These are phyloP conservation scores for Dryas alaskensis DNA, from an alignment of 306 rosid species.

Conservation along the genomic window DNA sequence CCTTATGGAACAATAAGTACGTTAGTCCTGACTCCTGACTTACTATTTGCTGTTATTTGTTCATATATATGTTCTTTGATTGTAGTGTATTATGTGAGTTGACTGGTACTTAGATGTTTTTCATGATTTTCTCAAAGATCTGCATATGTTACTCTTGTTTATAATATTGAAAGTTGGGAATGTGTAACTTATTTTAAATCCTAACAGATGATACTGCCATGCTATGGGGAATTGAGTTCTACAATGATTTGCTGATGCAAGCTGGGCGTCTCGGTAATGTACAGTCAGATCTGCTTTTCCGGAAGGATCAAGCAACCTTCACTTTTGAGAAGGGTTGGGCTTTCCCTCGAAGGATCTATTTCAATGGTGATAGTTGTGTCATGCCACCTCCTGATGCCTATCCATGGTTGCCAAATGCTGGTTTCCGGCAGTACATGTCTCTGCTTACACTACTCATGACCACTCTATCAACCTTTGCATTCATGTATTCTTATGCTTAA, in stretches of 20 bases:
- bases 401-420: constrained; percentile 67
- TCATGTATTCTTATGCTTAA: constrained; percentile 33
- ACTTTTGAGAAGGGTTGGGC: constrained; percentile 93
- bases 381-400: constrained; percentile 92
- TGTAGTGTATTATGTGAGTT: neutral
- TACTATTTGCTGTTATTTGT: neutral
- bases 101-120: neutral
- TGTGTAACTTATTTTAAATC: constrained; percentile 19
- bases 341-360: constrained; percentile 78
- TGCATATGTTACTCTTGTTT: neutral
- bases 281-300: constrained; percentile 81
- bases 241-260: constrained; percentile 77
- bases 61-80: neutral
- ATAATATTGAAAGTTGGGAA: neutral
- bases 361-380: constrained; percentile 90
- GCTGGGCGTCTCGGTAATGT: constrained; percentile 78
- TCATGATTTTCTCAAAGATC: neutral
- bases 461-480: constrained; percentile 37
- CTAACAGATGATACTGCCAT: constrained; percentile 84
- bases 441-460: constrained; percentile 36
- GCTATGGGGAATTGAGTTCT: constrained; percentile 92
- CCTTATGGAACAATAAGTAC: constrained; percentile 75
- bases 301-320: constrained; percentile 59
- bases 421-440: constrained; percentile 40
- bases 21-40: constrained; percentile 20